phyloP scores from a whole-genome alignment of 805 yeast genomes.

The Monosporozyma unispora region DNA sequence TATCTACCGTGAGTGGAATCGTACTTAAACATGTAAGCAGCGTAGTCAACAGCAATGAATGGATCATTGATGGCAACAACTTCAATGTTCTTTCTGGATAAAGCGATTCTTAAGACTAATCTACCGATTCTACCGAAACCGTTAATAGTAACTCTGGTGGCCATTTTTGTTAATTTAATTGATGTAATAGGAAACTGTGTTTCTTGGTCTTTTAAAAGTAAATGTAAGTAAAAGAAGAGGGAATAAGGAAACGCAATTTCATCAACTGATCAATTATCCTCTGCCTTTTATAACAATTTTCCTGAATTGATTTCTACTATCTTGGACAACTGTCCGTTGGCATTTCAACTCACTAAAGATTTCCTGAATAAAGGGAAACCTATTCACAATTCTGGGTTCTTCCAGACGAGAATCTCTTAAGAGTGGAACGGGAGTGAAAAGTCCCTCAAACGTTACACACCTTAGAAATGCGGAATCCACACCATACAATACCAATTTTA shows the following conservation, averaged over 20 bases:
- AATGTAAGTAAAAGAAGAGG: background rate
- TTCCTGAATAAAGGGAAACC: too few relatives aligned
- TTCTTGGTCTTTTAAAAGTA: background rate
- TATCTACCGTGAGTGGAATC: constrained; percentile 63
- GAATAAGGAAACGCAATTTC: background rate
- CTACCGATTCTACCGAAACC: constrained; percentile 71
- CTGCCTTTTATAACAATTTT: background rate
- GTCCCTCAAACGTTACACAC: too few relatives aligned
- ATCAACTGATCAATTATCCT: background rate
- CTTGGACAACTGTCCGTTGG: too few relatives aligned
- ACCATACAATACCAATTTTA: background rate
- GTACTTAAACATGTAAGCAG: constrained; percentile 68
- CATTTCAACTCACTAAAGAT: too few relatives aligned
- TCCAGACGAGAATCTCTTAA: too few relatives aligned
- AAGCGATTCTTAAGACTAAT: constrained; percentile 56
- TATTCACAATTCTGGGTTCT: too few relatives aligned
- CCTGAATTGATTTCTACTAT: background rate
- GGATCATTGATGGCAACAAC: constrained; percentile 66
- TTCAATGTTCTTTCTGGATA: constrained; percentile 42
- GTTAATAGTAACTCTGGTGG: constrained; percentile 49
- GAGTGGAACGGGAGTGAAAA: background rate
- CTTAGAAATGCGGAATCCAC: too few relatives aligned
- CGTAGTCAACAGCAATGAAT: constrained; percentile 57
- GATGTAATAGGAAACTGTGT: background rate
- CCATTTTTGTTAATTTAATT: constrained; percentile 11